phyloP scores from a whole-genome alignment of 768 basidiomycete species.

The Lentinula guzmanii region DNA sequence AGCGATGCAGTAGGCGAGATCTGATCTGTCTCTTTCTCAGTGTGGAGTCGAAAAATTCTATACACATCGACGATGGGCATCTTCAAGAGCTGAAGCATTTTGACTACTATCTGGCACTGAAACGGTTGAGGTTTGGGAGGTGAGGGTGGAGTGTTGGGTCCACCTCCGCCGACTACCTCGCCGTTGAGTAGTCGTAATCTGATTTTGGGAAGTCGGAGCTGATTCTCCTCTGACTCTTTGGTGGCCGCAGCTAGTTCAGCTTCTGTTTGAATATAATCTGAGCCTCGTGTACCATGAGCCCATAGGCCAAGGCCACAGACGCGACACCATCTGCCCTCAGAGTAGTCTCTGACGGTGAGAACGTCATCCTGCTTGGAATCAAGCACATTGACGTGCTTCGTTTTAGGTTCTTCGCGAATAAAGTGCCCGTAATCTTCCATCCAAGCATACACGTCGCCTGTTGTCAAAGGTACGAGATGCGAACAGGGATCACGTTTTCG shows the following conservation, averaged over 20 bases:
- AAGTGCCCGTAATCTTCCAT: constrained; percentile 35
- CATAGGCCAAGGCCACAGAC: constrained; percentile 5
- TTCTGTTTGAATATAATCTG: neutral
- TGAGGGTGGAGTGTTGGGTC: neutral
- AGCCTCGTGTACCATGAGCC: constrained; percentile 2
- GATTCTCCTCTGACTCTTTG: neutral
- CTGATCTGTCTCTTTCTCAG: neutral
- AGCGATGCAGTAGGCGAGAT: neutral
- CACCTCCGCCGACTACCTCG: neutral
- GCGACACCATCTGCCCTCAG: constrained; percentile 5
- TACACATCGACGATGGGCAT: constrained; percentile 3
- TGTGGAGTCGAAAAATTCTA: neutral
- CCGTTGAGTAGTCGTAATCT: neutral
- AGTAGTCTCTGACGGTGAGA: neutral
- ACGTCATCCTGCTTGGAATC: neutral
- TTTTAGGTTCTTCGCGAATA: constrained; percentile 15
- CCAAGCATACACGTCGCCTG: constrained; percentile 43
- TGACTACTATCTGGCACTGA: neutral
- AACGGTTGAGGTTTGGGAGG: neutral
- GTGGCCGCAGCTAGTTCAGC: neutral
- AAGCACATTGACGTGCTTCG: neutral
- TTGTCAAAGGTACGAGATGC: constrained; percentile 23
- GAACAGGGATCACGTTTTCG: constrained; percentile 4
- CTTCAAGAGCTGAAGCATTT: constrained; percentile 2
- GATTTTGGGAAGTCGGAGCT: neutral